phyloP scores from a whole-genome alignment of 768 basidiomycete species.

The Krasilnikovozyma curviuscula region DNA sequence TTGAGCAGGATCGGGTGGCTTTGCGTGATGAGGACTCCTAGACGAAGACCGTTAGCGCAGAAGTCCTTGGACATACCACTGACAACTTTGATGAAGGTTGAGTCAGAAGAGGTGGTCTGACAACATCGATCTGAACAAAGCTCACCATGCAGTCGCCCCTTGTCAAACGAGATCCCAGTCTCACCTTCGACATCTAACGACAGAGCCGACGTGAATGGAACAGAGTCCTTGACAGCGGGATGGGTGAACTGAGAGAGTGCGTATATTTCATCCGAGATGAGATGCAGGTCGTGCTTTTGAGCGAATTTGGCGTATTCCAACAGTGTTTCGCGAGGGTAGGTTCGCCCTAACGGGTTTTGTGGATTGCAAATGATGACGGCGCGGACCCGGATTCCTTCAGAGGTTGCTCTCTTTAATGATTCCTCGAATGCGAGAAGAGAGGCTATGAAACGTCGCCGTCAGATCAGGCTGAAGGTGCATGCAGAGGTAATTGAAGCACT shows the following conservation, averaged over 20 bases:
- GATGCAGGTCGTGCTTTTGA: constrained; percentile 23
- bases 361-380: constrained; percentile 21
- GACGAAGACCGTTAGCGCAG: constrained; percentile 16
- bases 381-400: not conserved
- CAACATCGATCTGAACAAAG: too few relatives aligned
- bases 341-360: constrained; percentile 18
- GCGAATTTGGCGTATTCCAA: constrained; percentile 22
- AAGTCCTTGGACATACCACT: too few relatives aligned
- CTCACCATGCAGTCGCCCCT: constrained; percentile 19
- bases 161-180: constrained; percentile 17
- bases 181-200: constrained; percentile 22
- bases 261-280: constrained; percentile 26
- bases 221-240: constrained; percentile 13
- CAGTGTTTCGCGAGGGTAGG: constrained; percentile 20
- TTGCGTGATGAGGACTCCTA: constrained; percentile 22
- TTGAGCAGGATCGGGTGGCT: constrained; percentile 22
- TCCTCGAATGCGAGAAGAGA: too few relatives aligned
- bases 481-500: too few relatives aligned
- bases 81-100: not conserved
- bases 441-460: too few relatives aligned
- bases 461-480: too few relatives aligned
- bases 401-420: too few relatives aligned
- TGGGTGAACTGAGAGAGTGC: constrained; percentile 22
- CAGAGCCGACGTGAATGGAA: constrained; percentile 21
- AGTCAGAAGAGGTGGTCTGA: too few relatives aligned